These are phyloP conservation scores for Acanthamoeba sp. DNA, from an alignment of 208 protist genomes.

Conservation along the genomic window DNA sequence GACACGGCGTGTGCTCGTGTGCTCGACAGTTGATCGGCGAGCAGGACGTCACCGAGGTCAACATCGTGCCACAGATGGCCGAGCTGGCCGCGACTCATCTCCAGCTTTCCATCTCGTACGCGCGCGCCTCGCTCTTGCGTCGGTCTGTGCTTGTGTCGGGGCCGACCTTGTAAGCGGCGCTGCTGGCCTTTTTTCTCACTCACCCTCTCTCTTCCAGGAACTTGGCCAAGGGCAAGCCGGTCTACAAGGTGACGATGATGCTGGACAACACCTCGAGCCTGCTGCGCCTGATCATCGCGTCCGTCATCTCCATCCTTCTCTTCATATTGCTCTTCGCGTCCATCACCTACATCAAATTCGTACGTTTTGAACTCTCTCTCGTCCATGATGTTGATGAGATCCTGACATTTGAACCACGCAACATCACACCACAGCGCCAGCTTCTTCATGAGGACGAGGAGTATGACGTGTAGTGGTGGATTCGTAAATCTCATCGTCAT, in stretches of 20 bases:
- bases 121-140: background rate
- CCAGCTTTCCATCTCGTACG: conserved; percentile 20
- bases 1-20: background rate
- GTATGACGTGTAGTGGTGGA: background rate
- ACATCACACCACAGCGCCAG: background rate
- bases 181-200: background rate
- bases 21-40: conserved; percentile 11
- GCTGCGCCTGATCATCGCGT: background rate
- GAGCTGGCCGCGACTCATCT: conserved; percentile 24
- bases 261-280: background rate
- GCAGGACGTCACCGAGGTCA: conserved; percentile 52
- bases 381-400: background rate
- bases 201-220: background rate
- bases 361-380: background rate
- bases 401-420: background rate
- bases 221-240: conserved; percentile 31
- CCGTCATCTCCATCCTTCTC: background rate
- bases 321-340: background rate
- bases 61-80: conserved; percentile 20
- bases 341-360: conserved; percentile 51
- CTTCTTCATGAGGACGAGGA: background rate
- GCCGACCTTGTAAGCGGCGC: too few species aligned
- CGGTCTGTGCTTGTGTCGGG: background rate
- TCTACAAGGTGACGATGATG: conserved; percentile 3
- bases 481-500: too few species aligned